Evolutionary conservation across 2,329 filamentous ascomycete genomes (phyloP).

Genomic region (Chrysosporium keratinophilum): DNA sequence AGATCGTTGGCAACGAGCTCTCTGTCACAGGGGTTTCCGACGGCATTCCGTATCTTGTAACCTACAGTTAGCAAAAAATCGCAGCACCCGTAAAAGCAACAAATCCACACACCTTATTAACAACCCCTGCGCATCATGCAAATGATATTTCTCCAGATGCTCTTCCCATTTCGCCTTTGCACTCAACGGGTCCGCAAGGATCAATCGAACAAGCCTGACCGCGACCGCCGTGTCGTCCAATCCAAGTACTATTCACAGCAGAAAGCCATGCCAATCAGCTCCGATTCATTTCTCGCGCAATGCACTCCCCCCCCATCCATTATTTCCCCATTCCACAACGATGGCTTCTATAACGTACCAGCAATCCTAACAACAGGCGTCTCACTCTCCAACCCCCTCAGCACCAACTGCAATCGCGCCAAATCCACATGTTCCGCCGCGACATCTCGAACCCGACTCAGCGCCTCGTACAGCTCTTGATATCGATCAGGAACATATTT

Average conservation of each 20-base stretch:
- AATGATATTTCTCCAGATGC: conserved; percentile 43
- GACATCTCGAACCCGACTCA: conserved; percentile 43
- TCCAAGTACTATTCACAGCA: conserved; percentile 37
- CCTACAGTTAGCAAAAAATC: background rate
- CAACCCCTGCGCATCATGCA: conserved; percentile 45
- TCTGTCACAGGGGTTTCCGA: conserved; percentile 37
- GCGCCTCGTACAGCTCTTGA: conserved; percentile 44
- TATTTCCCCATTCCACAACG: too few species aligned
- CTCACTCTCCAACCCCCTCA: conserved; percentile 47
- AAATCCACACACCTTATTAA: conserved; percentile 46
- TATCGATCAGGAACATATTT: conserved; percentile 43
- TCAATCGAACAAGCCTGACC: conserved; percentile 53
- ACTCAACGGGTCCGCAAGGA: conserved; percentile 60
- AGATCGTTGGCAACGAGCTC: conserved; percentile 45
- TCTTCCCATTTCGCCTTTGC: conserved; percentile 57
- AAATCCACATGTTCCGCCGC: conserved; percentile 49
- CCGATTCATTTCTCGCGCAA: background rate
- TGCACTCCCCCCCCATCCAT: background rate
- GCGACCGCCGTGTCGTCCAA: conserved; percentile 42
- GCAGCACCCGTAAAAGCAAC: conserved; percentile 12
- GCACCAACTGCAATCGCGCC: conserved; percentile 49
- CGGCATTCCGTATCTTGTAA: conserved; percentile 45
- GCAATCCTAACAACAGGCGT: conserved; percentile 47
- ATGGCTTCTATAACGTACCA: conserved; percentile 35
- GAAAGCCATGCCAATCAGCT: conserved; percentile 3